A percentile compares a stretch with the other conserved stretches of the same genome.
These are phyloP conservation scores for Leccinum griseonigrum DNA, from an alignment of 1,284 basidiomycete species.

Conservation along the genomic window DNA sequence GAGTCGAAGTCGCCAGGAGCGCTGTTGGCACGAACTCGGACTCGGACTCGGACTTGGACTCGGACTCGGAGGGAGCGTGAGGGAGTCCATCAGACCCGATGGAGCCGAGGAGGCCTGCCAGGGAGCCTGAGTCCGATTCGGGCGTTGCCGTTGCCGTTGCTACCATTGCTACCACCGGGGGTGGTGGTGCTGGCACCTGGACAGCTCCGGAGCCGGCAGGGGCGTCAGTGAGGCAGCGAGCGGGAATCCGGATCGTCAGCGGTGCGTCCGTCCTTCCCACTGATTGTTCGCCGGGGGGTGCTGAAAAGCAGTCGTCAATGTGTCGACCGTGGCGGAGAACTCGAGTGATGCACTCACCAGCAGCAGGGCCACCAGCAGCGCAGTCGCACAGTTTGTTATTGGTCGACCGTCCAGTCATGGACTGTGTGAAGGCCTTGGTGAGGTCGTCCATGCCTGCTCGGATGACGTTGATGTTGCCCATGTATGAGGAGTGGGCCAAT, in stretches of 20 bases:
- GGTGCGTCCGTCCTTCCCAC: not conserved
- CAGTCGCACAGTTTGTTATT: not conserved
- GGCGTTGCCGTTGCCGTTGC: not conserved
- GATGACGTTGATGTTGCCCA: not conserved
- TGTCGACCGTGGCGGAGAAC: too few relatives aligned
- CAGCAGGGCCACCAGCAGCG: not conserved
- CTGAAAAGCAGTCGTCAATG: not conserved
- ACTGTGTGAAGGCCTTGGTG: too few relatives aligned
- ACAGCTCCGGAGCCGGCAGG: not conserved
- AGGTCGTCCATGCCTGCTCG: not conserved
- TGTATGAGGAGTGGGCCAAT: not conserved
- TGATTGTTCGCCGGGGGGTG: not conserved
- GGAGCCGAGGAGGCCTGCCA: too few relatives aligned
- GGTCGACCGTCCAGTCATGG: not conserved
- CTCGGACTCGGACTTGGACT: too few relatives aligned
- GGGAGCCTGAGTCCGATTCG: not conserved
- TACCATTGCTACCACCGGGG: not conserved
- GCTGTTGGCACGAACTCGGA: too few relatives aligned
- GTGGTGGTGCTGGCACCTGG: not conserved
- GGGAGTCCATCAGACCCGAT: too few relatives aligned
- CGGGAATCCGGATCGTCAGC: not conserved
- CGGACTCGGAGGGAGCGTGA: too few relatives aligned
- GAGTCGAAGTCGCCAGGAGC: too few relatives aligned
- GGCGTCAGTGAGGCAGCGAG: not conserved
- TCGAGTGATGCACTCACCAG: not conserved